Evolutionary conservation across 176 grass and related monocot genomes (phyloP).

Genomic region (Oryza longistaminata): DNA sequence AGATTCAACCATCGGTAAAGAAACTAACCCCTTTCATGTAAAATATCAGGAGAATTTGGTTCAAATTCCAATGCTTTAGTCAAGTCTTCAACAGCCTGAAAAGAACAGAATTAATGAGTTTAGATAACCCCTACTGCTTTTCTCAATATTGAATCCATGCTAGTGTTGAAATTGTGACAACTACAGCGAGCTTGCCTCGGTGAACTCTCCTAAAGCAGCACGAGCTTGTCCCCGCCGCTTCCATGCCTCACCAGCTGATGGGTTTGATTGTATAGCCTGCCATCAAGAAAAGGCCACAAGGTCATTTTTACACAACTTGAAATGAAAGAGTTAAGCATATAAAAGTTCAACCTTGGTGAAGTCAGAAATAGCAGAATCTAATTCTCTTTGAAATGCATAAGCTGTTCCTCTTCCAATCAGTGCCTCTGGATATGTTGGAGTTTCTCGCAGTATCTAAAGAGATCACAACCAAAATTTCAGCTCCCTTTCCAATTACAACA

Average conservation of each 20-base stretch:
- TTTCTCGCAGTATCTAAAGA: slow-evolving; percentile 87
- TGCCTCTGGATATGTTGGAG: slow-evolving; percentile 93
- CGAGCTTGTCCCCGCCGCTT: slow-evolving; percentile 93
- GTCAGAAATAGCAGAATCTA: slow-evolving; percentile 95
- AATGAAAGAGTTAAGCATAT: neutral
- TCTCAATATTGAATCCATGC: neutral
- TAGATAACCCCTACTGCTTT: neutral
- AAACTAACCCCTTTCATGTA: slow-evolving; percentile 92
- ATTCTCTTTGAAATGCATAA: slow-evolving; percentile 97
- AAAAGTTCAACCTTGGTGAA: slow-evolving; percentile 78
- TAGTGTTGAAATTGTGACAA: slow-evolving; percentile 37
- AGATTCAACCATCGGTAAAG: slow-evolving; percentile 13
- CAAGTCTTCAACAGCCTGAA: slow-evolving; percentile 85
- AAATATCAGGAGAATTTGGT: slow-evolving; percentile 93
- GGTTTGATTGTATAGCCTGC: slow-evolving; percentile 91
- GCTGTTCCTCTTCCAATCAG: slow-evolving; percentile 99
- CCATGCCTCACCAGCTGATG: slow-evolving; percentile 93
- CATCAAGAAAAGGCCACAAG: slow-evolving; percentile 28
- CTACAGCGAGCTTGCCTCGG: slow-evolving; percentile 48
- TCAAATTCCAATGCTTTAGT: slow-evolving; percentile 94
- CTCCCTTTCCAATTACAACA: slow-evolving; percentile 20
- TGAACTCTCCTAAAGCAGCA: slow-evolving; percentile 95
- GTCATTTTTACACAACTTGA: slow-evolving; percentile 17
- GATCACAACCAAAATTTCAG: slow-evolving; percentile 24
- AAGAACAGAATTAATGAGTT: slow-evolving; percentile 35